Conservation (phyloP, 2,329 filamentous ascomycete species). For the Diaporthe longicolla region DNA sequence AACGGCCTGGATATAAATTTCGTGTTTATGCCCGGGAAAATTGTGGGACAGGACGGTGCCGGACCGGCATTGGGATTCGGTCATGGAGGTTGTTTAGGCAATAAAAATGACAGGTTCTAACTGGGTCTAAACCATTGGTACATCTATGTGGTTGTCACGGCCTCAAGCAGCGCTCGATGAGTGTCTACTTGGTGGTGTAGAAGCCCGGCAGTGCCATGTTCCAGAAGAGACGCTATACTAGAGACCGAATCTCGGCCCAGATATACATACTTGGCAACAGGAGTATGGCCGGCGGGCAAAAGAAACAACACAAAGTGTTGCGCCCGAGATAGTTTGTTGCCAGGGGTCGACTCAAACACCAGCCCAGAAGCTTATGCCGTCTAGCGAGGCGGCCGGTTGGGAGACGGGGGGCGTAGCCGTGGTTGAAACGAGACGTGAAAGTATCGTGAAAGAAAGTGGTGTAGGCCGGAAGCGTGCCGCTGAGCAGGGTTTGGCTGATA, state of each 20-base stretch:
- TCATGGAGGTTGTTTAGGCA: neutral
- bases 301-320: neutral
- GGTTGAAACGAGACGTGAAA: slow-evolving; percentile 21
- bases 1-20: slow-evolving; percentile 8
- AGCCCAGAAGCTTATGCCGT: slow-evolving; percentile 4
- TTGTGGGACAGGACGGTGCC: slow-evolving; percentile 29
- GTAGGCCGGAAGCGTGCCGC: neutral
- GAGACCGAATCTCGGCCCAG: neutral
- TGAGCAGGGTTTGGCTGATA: neutral
- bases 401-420: no score
- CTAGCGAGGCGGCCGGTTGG: neutral
- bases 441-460: slow-evolving; percentile 8
- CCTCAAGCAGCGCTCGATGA: neutral
- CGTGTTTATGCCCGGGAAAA: neutral
- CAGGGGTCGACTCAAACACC: slow-evolving; percentile 14
- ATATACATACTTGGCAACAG: neutral
- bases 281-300: neutral
- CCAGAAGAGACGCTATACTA: neutral
- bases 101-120: slow-evolving; percentile 10
- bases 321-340: slow-evolving; percentile 3
- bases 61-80: slow-evolving; percentile 3
- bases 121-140: neutral
- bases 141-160: neutral
- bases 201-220: neutral
- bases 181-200: no score